Evolutionary conservation across 495 filamentous ascomycete species (phyloP), one percentile per base, ranked within the genome.

Genomic region (Penicillium crystallinum): DNA sequence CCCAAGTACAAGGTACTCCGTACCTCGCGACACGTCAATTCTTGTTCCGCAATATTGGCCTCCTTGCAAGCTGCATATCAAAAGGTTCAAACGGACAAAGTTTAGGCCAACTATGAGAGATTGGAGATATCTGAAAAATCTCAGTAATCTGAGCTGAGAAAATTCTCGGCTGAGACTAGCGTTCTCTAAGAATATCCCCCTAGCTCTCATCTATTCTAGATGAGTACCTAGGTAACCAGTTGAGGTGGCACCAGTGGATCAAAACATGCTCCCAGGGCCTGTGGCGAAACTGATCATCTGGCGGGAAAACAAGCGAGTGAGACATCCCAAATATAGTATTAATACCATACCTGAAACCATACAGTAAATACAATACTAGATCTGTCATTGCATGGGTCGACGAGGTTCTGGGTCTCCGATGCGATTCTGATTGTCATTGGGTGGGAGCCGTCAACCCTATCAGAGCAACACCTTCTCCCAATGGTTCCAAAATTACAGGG

Each of bases 321-420:
- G 48, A 50, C 48, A 50, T 41, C 37, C 48, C 48, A 50, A 41
- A 42, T 41, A 50, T 50, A 50, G 48, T 23, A 14, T 31, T 17
- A 15, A 45, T 33, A 45, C 42, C 15, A 12, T 22, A 30, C 9
- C n/a, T 43, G 25, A 12, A 29, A 4, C 2, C 12, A 22, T 7
- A 38, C 9, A 15, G 6, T 29, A 29, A 18, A 27, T 42, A 43
- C 25, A 43, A 43, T 43, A 43, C 40, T 18, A 17, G 23, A 29
- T 43, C 45, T 25, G 31, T 46, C 14, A 46, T 17, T 17, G n/a
- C 34, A 8, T 36, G 34, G 34, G 6, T 42, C 23, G 7, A 43
- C 3, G 40, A 17, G 19, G 36, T 41, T 40, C 36, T 14, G 47
- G 23, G 27, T 14, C 18, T n/a, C 17, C 19, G 15, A 18, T 36